A percentile compares a stretch with the other conserved stretches of the same genome.
phyloP scores from a whole-genome alignment of 1,139 yeast species.

The Hyphopichia pseudoburtonii region DNA sequence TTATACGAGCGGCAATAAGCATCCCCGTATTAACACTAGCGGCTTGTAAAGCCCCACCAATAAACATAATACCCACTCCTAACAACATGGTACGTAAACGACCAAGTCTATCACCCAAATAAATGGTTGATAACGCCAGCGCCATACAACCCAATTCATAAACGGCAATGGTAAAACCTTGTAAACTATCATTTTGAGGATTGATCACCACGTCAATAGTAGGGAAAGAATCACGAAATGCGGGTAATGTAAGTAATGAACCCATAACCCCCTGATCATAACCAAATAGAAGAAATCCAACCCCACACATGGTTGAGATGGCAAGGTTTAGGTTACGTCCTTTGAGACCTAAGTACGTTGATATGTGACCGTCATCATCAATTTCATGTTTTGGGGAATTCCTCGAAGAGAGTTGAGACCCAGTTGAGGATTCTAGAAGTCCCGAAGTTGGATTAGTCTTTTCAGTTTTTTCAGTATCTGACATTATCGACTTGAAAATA shows the following conservation, averaged over 20 bases:
- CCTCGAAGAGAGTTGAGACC: too few species aligned
- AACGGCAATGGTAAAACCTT: slow-evolving; percentile 24
- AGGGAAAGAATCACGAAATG: slow-evolving; percentile 41
- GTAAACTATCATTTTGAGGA: slow-evolving; percentile 18
- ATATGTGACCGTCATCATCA: slow-evolving; percentile 4
- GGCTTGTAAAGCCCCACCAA: slow-evolving; percentile 27
- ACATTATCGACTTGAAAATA: too few species aligned
- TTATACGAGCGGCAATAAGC: slow-evolving; percentile 31
- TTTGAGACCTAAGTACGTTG: slow-evolving; percentile 23
- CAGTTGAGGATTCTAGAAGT: too few species aligned
- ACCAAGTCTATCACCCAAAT: slow-evolving; percentile 26
- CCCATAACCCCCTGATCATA: slow-evolving; percentile 79
- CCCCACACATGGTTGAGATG: slow-evolving; percentile 29
- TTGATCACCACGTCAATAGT: slow-evolving; percentile 22
- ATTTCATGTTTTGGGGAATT: too few species aligned
- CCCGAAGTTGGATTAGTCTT: too few species aligned
- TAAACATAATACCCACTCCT: slow-evolving; percentile 21
- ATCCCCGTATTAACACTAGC: slow-evolving; percentile 24
- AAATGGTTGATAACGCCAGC: slow-evolving; percentile 24
- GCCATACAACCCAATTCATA: slow-evolving; percentile 27
- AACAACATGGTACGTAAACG: slow-evolving; percentile 21
- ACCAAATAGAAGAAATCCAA: slow-evolving; percentile 50
- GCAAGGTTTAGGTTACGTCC: slow-evolving; percentile 26
- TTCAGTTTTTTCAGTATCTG: too few species aligned
- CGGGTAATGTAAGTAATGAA: slow-evolving; percentile 37